Evolutionary conservation across 2,329 filamentous ascomycete species (phyloP).

Genomic region (Mollisiaceae sp.): DNA sequence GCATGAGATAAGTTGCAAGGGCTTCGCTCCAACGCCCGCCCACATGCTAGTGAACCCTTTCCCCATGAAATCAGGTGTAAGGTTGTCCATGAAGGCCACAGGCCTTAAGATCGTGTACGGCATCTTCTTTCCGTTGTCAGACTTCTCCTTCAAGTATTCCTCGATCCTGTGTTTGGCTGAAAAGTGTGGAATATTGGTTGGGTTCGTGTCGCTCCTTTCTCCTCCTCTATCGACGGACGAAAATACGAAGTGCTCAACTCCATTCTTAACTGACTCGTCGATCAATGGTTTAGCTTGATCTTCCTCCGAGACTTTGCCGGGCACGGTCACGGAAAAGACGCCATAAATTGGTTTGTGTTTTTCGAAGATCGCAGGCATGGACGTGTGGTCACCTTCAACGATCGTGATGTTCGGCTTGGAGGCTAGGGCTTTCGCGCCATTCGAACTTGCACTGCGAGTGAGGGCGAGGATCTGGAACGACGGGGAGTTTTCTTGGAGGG

Average conservation of each 20-base stretch:
- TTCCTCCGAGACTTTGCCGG: slow-evolving; percentile 43
- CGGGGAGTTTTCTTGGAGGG: slow-evolving; percentile 43
- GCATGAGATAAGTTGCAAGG: slow-evolving; percentile 49
- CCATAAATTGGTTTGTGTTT: slow-evolving; percentile 54
- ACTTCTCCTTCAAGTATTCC: slow-evolving; percentile 53
- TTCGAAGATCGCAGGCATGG: slow-evolving; percentile 55
- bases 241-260: slow-evolving; percentile 61
- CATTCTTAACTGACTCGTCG: slow-evolving; percentile 55
- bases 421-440: slow-evolving; percentile 51
- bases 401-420: slow-evolving; percentile 52
- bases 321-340: slow-evolving; percentile 60
- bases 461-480: slow-evolving; percentile 56
- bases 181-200: slow-evolving; percentile 60
- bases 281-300: slow-evolving; percentile 57
- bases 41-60: slow-evolving; percentile 41
- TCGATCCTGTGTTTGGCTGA: slow-evolving; percentile 61
- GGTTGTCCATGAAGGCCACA: slow-evolving; percentile 59
- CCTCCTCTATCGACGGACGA: slow-evolving; percentile 62
- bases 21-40: slow-evolving; percentile 40
- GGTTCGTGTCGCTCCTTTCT: slow-evolving; percentile 47
- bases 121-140: slow-evolving; percentile 50
- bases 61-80: slow-evolving; percentile 31
- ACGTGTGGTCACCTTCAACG: slow-evolving; percentile 61
- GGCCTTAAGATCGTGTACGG: slow-evolving; percentile 61
- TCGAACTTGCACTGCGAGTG: slow-evolving; percentile 54